Conservation (phyloP, 805 yeast species). For the Candida corydali region DNA sequence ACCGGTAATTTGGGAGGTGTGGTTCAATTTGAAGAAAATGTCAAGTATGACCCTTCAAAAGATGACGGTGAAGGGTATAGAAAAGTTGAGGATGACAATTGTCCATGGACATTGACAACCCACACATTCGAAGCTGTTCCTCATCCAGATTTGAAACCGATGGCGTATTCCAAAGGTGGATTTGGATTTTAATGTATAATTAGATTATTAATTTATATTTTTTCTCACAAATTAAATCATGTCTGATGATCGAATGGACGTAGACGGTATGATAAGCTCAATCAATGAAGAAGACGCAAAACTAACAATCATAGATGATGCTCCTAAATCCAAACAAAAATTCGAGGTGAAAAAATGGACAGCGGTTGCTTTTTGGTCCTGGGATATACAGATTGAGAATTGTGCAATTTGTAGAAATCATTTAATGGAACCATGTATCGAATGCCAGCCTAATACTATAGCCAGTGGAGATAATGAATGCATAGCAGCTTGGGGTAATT, state of each 20-base stretch:
- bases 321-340: conserved; percentile 44
- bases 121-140: conserved; percentile 74
- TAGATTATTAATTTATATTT: not conserved
- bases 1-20: conserved; percentile 91
- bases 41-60: conserved; percentile 41
- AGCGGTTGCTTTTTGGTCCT: conserved; percentile 99
- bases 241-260: conserved; percentile 2
- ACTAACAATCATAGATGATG: not conserved
- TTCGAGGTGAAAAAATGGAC: conserved; percentile 98
- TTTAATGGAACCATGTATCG: conserved; percentile 97
- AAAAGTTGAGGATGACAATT: conserved; percentile 30
- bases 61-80: conserved; percentile 42
- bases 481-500: conserved; percentile 94
- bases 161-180: conserved; percentile 70
- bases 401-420: conserved; percentile 99
- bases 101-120: conserved; percentile 47
- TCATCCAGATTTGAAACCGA: conserved; percentile 89
- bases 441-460: conserved; percentile 73
- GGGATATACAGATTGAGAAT: conserved; percentile 94
- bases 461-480: conserved; percentile 69
- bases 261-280: conserved; percentile 4
- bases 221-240: not conserved
- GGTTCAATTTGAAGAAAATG: conserved; percentile 58
- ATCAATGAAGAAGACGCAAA: no score
- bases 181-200: conserved; percentile 26